A percentile compares a stretch with the other conserved stretches of the same genome.
phyloP scores from a whole-genome alignment of 2,329 filamentous ascomycete species.

The Trichoderma koningiopsis region DNA sequence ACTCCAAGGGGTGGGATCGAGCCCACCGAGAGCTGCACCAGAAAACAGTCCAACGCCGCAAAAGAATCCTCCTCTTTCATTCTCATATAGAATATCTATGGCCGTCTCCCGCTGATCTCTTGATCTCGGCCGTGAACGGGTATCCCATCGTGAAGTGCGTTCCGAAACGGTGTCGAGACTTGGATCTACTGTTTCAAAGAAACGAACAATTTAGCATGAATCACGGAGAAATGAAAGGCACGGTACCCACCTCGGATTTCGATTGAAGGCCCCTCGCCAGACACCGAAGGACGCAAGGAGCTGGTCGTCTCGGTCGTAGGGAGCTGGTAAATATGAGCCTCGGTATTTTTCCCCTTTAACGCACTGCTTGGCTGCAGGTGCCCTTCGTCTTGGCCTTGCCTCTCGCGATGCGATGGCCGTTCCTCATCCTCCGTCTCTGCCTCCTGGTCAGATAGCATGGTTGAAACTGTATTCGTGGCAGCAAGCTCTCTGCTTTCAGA shows the following conservation, averaged over 20 bases:
- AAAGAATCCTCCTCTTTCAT: conserved; percentile 86
- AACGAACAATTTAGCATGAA: neutral
- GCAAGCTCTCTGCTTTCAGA: conserved; percentile 1
- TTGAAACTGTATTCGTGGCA: conserved; percentile 25
- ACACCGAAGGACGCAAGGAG: neutral
- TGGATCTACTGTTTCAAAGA: conserved; percentile 33
- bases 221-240: neutral
- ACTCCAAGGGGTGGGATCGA: conserved; percentile 85
- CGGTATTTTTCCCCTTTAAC: neutral
- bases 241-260: conserved; percentile 37
- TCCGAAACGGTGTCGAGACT: conserved; percentile 30
- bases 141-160: neutral
- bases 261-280: conserved; percentile 36
- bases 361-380: neutral
- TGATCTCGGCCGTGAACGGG: conserved; percentile 40
- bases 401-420: conserved; percentile 25
- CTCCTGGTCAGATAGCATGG: conserved; percentile 25
- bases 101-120: conserved; percentile 53
- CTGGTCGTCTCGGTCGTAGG: conserved; percentile 10
- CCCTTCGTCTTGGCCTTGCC: neutral
- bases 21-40: conserved; percentile 75
- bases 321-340: neutral
- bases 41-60: conserved; percentile 93
- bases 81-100: conserved; percentile 92
- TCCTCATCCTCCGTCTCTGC: conserved; percentile 24